Evolutionary conservation across 306 rosid genomes (phyloP).

Genomic region (Citrullus amarus): DNA sequence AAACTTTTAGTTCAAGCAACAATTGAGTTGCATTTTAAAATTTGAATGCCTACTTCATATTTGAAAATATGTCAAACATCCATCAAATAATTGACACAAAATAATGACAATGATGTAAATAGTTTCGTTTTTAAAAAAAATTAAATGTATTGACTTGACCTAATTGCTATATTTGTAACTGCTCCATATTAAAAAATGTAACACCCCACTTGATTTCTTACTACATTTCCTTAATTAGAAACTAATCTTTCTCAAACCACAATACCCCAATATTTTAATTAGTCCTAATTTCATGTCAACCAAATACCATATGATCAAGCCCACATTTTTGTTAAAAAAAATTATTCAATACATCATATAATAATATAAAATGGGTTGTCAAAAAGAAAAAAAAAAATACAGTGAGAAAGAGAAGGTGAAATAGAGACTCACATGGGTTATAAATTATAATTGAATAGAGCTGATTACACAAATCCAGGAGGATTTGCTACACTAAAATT

Average conservation of each 20-base stretch:
- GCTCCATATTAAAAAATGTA: not conserved
- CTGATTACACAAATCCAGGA: not conserved
- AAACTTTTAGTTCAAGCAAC: not conserved
- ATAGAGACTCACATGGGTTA: slow-evolving; percentile 1
- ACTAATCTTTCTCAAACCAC: not conserved
- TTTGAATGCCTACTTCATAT: not conserved
- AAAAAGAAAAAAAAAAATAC: not conserved
- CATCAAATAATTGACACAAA: too few relatives aligned
- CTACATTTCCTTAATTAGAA: not conserved
- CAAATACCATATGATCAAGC: not conserved
- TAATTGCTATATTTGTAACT: too few relatives aligned
- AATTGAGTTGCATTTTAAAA: not conserved
- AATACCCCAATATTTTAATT: too few relatives aligned
- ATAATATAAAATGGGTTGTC: not conserved
- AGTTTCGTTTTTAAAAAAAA: too few relatives aligned
- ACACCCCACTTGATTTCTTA: not conserved
- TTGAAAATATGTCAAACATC: not conserved
- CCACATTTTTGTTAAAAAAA: not conserved
- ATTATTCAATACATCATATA: not conserved
- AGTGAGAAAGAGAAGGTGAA: not conserved
- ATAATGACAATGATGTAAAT: too few relatives aligned
- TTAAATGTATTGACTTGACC: too few relatives aligned
- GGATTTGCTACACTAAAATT: not conserved
- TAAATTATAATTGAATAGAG: slow-evolving; percentile 2
- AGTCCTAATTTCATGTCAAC: not conserved